Conservation (phyloP, 352 stramenopile genomes). For the Globisporangium sylvaticum region DNA sequence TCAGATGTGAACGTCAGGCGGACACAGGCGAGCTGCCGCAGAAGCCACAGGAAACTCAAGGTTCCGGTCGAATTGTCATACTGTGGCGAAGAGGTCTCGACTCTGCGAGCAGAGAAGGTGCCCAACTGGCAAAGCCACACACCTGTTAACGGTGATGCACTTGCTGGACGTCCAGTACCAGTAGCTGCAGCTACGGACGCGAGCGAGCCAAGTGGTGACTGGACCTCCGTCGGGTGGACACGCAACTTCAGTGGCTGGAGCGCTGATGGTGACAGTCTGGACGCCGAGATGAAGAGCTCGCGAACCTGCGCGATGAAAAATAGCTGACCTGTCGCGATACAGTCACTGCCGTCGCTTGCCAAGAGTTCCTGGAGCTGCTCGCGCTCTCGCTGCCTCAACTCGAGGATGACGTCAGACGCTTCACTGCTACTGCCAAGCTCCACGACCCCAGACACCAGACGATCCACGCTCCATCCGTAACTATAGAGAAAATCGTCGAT, state of each 20-base stretch:
- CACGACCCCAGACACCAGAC: background rate
- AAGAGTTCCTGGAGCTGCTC: background rate
- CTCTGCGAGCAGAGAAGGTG: background rate
- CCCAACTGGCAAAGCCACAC: constrained; percentile 2
- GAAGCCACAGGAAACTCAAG: background rate
- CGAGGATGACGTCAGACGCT: background rate
- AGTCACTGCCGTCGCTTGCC: background rate
- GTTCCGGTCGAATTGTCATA: background rate
- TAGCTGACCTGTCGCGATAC: background rate
- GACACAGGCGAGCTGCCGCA: background rate
- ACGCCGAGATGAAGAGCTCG: background rate
- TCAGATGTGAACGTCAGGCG: background rate
- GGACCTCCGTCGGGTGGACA: background rate
- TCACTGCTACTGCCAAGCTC: background rate
- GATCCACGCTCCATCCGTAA: background rate
- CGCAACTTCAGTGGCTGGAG: background rate
- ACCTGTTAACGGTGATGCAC: background rate
- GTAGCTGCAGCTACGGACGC: too few relatives aligned
- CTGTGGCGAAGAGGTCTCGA: background rate
- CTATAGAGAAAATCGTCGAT: background rate
- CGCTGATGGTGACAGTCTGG: background rate
- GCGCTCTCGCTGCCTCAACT: background rate
- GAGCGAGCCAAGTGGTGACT: background rate
- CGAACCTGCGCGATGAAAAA: constrained; percentile 1
- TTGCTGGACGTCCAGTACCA: background rate